These are phyloP conservation scores for Aphanomyces cochlioides DNA, from an alignment of 352 stramenopile genomes.

Conservation along the genomic window DNA sequence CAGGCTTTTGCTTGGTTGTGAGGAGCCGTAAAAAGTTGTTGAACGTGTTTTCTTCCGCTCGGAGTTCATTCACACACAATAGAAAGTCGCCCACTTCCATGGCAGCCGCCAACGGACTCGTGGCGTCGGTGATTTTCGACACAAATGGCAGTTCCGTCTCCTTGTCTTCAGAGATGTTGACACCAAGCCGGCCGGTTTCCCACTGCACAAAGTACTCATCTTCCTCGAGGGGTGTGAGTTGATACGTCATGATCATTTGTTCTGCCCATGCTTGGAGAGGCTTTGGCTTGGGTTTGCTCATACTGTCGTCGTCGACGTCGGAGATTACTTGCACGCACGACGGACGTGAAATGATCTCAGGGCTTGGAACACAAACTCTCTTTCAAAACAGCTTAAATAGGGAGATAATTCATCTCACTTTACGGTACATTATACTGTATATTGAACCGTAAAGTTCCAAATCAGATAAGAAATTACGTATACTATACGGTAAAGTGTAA, in stretches of 20 bases:
- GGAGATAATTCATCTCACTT: too few species aligned
- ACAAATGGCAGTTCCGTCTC: constrained; percentile 83
- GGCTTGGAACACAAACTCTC: too few species aligned
- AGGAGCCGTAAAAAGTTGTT: constrained; percentile 88
- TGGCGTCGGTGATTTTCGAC: constrained; percentile 83
- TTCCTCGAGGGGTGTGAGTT: constrained; percentile 63
- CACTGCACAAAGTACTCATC: constrained; percentile 86
- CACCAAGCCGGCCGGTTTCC: constrained; percentile 79
- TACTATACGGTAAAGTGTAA: too few species aligned
- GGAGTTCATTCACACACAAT: constrained; percentile 82
- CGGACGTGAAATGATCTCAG: too few species aligned
- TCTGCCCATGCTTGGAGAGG: constrained; percentile 26
- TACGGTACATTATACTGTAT: too few species aligned
- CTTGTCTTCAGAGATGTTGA: constrained; percentile 85
- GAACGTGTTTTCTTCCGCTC: constrained; percentile 83
- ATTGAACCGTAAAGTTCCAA: too few species aligned
- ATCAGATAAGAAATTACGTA: too few species aligned
- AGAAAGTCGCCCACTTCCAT: constrained; percentile 70
- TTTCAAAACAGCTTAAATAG: too few species aligned
- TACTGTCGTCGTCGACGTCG: not conserved
- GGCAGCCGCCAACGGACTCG: constrained; percentile 57
- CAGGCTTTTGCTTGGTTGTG: constrained; percentile 86
- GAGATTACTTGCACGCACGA: too few species aligned
- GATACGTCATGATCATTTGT: constrained; percentile 22
- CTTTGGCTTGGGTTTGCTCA: constrained; percentile 12